Evolutionary conservation across 129 eudicot genomes (phyloP), one percentile per base, ranked within the genome.

Genomic region (Helianthus annuus): DNA sequence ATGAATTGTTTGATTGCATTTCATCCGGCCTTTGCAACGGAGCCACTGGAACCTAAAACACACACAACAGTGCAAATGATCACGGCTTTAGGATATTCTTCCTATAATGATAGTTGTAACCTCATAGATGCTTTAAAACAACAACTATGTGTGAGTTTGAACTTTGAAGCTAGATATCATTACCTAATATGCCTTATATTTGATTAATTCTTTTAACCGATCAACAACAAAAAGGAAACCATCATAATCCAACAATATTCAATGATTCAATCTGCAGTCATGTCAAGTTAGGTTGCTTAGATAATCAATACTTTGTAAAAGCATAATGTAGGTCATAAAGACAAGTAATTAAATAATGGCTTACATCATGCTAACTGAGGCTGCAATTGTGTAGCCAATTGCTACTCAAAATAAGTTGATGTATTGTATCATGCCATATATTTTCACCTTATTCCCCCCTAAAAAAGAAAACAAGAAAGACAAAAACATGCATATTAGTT

Each of bases 21-120:
- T 94, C 98, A 59, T 94, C 98, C 27, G 97, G 98, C 79, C 95
- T 94, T 83, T 90, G 93, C 72, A 94, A 75, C 15, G 98, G 98
- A 69, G 85, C 89, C 78, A 90, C 92, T 4, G 98, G 98, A 64
- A 83, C 77, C 98, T 94, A 61, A 75, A 57, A 57, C 24, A 57
- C 63, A 24, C 39, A 57, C 10, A 57, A 4, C 16, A 11, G 22
- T 4, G 1, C 15, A 57, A 57, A 8, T 11, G 64, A 24, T 57
- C 64, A 27, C 64, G 2, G n/a, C 15, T 24, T 24, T 24, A 55
- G 11, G 24, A 76, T 57, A 55, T 77, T 70, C 6, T 65, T 63
- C 19, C 19, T 17, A 38, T 17, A 49, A 49, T 60, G 45, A n/a
- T n/a, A n/a, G n/a, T n/a, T n/a, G n/a, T n/a, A n/a, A n/a, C n/a